These are phyloP conservation scores for Acanthamoeba lenticulata DNA, from an alignment of 208 protist species.

Conservation along the genomic window DNA sequence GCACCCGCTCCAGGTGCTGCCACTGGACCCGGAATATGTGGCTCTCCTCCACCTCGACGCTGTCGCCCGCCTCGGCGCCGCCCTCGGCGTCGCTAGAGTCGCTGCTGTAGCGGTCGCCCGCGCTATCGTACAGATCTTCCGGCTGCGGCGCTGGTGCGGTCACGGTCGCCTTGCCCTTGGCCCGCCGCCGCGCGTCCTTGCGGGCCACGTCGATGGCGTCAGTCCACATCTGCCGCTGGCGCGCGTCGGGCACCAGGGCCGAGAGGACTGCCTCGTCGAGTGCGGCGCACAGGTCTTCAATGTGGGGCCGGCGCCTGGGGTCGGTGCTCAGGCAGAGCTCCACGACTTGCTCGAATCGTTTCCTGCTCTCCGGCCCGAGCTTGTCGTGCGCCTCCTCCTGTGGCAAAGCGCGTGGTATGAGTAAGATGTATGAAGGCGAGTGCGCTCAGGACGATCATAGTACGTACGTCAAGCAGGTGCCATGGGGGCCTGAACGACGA, in stretches of 20 bases:
- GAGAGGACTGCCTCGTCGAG: conserved; percentile 8
- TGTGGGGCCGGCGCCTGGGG: background rate
- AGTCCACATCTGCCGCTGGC: background rate
- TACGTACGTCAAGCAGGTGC: background rate
- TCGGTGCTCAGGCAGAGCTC: background rate
- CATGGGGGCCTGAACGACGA: background rate
- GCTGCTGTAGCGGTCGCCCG: background rate
- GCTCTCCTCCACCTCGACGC: background rate
- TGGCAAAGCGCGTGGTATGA: background rate
- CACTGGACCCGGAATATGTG: conserved; percentile 4
- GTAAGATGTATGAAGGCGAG: background rate
- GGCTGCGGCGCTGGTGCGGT: background rate
- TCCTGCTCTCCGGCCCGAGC: background rate
- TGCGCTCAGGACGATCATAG: background rate
- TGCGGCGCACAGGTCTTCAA: background rate
- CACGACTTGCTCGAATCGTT: background rate
- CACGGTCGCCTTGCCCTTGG: conserved; percentile 43
- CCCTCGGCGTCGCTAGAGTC: no score
- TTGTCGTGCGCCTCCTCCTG: background rate
- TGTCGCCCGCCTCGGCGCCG: background rate
- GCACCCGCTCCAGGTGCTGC: background rate
- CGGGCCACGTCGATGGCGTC: background rate
- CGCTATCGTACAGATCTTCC: background rate
- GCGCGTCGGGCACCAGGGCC: background rate
- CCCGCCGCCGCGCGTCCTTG: background rate